Base-by-base conservation (phyloP, 179 eudicot genomes). In the Silene vulgaris region DNA sequence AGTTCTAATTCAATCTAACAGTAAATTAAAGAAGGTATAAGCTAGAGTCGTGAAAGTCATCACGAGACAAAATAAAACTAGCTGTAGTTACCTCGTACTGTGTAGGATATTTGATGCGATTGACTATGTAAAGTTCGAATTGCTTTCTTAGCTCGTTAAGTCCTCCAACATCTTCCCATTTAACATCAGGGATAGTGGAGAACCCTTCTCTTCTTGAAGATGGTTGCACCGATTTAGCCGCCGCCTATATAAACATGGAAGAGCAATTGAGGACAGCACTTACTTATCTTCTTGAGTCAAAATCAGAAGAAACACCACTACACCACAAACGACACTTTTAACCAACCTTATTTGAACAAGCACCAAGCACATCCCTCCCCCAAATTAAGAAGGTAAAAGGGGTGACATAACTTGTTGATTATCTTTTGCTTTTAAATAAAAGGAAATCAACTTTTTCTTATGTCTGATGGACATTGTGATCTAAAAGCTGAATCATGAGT, bases 151-250 rank as follows among this genome's bases (percentile, higher is more conserved):
- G 71, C 20, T 61, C 68, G 74, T 84, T 73, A 56, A 93, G 91
- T 40, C 98, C 97, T 60, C 96, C 98, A 82, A 91, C 98, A 79
- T 93, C 93, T 70, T 86, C 97, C 96, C 97, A 93, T 73, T 84
- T 89, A 35, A 91, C 93, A 76, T 88, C 83, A 32, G 97, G 97
- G 66, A 91, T 83, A 28, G 81, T 71, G 40, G 97, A 88, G 81
- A 93, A 93, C 73, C 98, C 98, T 88, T 93, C 97, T 81, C 97
- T 93, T 85, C 85, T 90, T 30, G 86, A 89, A 73, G 97, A 93
- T n/a, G 98, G 97, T 81, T 94, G 97, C 72, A 93, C 90, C 81
- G 83, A 56, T 81, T 86, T 90, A 54, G 82, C 89, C 37, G 97
- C 98, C 84, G 79, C 91, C 98, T 93, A 79, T 73, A 81, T 23